Percentiles rank a stretch among this genome's conserved stretches.
phyloP scores from a whole-genome alignment of 1,139 yeast genomes.

The Nadsonia starkeyi-henricii region DNA sequence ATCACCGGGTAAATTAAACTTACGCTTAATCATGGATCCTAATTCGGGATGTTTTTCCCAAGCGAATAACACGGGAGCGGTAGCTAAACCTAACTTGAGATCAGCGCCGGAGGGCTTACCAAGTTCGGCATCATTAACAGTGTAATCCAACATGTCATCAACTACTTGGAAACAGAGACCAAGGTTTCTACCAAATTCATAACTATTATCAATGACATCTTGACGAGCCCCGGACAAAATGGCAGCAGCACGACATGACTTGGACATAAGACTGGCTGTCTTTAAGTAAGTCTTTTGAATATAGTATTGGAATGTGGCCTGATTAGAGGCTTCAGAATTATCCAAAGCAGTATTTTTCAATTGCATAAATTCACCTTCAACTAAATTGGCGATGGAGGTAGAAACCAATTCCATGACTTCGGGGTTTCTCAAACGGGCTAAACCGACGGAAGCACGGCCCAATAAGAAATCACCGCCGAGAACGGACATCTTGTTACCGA shows the following conservation, averaged over 20 bases:
- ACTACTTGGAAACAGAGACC: conserved; percentile 94
- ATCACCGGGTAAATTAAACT: conserved; percentile 71
- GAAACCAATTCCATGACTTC: conserved; percentile 92
- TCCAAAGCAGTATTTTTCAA: conserved; percentile 71
- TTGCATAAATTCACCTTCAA: conserved; percentile 98
- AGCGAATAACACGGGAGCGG: conserved; percentile 92
- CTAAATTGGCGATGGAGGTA: conserved; percentile 90
- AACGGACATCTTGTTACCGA: conserved; percentile 94
- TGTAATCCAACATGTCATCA: conserved; percentile 91
- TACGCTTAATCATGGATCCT: conserved; percentile 71
- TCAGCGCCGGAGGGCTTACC: conserved; percentile 98
- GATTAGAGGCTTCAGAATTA: conserved; percentile 53
- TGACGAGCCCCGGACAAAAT: conserved; percentile 77
- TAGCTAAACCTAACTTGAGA: conserved; percentile 82
- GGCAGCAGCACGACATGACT: conserved; percentile 86
- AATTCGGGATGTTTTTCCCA: conserved; percentile 81
- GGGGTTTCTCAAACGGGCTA: conserved; percentile 86
- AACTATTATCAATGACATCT: conserved; percentile 65
- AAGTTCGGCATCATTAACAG: conserved; percentile 63
- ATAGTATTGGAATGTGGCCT: conserved; percentile 88
- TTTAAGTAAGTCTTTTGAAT: conserved; percentile 88
- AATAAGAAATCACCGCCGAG: conserved; percentile 90
- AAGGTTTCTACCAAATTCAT: conserved; percentile 80
- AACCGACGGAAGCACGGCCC: conserved; percentile 93
- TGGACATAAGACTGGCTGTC: conserved; percentile 92